Base-by-base conservation (phyloP, 352 stramenopile genomes). In the Phytophthora hibernalis region DNA sequence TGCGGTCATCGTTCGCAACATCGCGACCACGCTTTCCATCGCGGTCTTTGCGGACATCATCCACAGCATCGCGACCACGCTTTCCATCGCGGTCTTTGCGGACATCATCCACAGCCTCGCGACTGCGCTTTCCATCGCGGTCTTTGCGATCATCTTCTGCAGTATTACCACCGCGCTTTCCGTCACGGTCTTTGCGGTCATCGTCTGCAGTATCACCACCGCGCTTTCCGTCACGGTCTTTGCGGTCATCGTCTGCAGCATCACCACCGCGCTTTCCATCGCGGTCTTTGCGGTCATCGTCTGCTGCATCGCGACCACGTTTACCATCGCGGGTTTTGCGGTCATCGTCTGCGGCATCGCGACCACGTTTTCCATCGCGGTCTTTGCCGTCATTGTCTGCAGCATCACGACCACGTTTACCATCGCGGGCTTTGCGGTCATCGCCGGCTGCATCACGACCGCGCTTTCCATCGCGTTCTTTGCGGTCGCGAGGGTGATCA, bases 81-180 rank as follows among this genome's bases (percentile, higher is more conserved):
- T 85, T 83, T 51, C 55, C 70, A 40, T 79, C n/a, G n/a, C n/a
- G n/a, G n/a, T n/a, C n/a, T n/a, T 79, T 67, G 26, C n/a, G n/a
- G n/a, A n/a, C 75, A 33, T 33, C 9, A 9, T 33, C 30, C 9
- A 9, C 9, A 33, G 9, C 72, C 56, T 80, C 79, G 44, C 71
- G 74, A 11, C 44, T 45, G 43, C 65, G 71, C 37, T 85, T 83
- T 51, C 55, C 70, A 44, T 79, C 68, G 26, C n/a, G n/a, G n/a
- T n/a, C n/a, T n/a, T n/a, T n/a, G n/a, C n/a, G n/a, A n/a, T n/a
- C n/a, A n/a, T n/a, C n/a, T n/a, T 33, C 30, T 9, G 30, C 9
- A 33, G 9, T 70, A 60, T 80, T 77, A 44, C 71, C 72, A 11
- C 44, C 49, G 43, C 65, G 71, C 42, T 85, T 83, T 51, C 55